phyloP scores from a whole-genome alignment of 2,329 filamentous ascomycete genomes.

The Immersiporthe knoxdaviesiana region DNA sequence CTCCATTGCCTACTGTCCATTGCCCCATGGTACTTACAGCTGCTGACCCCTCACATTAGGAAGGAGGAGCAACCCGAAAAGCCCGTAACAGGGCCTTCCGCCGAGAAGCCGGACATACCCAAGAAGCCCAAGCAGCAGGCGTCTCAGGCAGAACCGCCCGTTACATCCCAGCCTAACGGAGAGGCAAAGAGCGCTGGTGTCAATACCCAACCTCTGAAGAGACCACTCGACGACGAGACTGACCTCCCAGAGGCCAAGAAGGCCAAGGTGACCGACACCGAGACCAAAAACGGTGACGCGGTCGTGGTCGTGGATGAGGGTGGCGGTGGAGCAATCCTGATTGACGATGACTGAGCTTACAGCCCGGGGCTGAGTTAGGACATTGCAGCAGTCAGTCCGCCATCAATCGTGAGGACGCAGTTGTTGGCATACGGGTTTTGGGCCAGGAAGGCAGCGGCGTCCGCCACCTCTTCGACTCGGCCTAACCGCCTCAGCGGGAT shows the following conservation, averaged over 20 bases:
- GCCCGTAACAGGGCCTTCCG: slow-evolving; percentile 55
- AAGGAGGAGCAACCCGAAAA: slow-evolving; percentile 51
- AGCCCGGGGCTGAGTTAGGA: neutral
- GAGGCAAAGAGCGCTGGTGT: slow-evolving; percentile 44
- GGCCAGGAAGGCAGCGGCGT: slow-evolving; percentile 77
- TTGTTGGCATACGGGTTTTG: slow-evolving; percentile 84
- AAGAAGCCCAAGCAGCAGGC: slow-evolving; percentile 56
- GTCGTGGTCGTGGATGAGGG: slow-evolving; percentile 54
- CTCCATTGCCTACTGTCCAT: neutral
- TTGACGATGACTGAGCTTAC: slow-evolving; percentile 60
- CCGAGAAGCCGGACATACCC: slow-evolving; percentile 53
- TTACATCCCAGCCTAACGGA: slow-evolving; percentile 45
- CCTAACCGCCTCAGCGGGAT: slow-evolving; percentile 74
- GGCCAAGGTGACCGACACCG: slow-evolving; percentile 42
- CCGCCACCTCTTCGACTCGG: slow-evolving; percentile 71
- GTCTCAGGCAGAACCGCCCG: slow-evolving; percentile 45
- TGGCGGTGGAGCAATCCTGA: slow-evolving; percentile 66
- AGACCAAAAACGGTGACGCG: slow-evolving; percentile 46
- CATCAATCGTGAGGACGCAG: slow-evolving; percentile 83
- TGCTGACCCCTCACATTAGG: slow-evolving; percentile 42
- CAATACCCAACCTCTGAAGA: slow-evolving; percentile 49
- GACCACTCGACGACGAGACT: slow-evolving; percentile 48
- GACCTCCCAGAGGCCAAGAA: slow-evolving; percentile 46
- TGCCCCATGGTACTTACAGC: slow-evolving; percentile 19
- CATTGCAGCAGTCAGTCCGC: slow-evolving; percentile 73